Evolutionary conservation across 352 stramenopile species (phyloP).

Genomic region (Peronospora farinosa): DNA sequence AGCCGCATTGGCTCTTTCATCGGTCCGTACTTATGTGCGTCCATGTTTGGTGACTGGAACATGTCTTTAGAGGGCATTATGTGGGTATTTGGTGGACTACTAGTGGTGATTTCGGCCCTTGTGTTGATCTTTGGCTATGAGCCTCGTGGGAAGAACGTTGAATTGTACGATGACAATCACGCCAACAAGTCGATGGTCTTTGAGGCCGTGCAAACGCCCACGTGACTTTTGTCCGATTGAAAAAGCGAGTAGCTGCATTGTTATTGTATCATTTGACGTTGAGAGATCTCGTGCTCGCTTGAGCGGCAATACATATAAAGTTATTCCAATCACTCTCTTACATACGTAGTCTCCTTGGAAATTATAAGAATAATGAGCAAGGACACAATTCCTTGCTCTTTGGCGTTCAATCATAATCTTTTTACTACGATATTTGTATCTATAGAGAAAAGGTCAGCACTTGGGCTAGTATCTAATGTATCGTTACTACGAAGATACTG

Average conservation of each 20-base stretch:
- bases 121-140: conserved; percentile 63
- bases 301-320: not conserved
- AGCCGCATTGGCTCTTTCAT: conserved; percentile 61
- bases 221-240: conserved; percentile 12
- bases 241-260: conserved; percentile 18
- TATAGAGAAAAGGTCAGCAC: no score
- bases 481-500: no score
- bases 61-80: conserved; percentile 58
- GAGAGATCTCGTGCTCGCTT: not conserved
- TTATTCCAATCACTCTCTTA: no score
- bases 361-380: no score
- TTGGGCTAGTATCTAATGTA: no score
- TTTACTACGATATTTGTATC: no score
- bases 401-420: no score
- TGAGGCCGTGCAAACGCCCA: conserved; percentile 25
- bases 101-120: conserved; percentile 48
- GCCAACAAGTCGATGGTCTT: conserved; percentile 19
- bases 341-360: no score
- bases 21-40: conserved; percentile 51
- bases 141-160: conserved; percentile 59
- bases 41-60: conserved; percentile 55
- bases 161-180: conserved; percentile 35
- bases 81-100: conserved; percentile 58
- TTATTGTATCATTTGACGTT: not conserved
- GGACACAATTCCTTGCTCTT: no score